Evolutionary conservation across 1,284 basidiomycete genomes (phyloP).

Genomic region (Melampsora abietis-canadensis): DNA sequence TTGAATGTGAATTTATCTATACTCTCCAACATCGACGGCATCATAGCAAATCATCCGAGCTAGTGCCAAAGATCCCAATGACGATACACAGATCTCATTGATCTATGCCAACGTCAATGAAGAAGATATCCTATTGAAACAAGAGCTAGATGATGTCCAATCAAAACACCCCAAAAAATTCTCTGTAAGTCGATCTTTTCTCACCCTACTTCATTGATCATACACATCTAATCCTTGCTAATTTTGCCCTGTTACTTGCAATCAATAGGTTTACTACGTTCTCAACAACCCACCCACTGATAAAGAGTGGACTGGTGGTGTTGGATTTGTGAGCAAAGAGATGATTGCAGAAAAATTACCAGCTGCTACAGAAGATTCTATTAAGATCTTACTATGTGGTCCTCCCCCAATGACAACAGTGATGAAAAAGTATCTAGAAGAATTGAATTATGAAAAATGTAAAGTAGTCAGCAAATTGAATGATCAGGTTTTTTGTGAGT

Average conservation of each 20-base stretch:
- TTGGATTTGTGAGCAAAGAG: conserved; percentile 90
- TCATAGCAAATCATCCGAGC: conserved; percentile 79
- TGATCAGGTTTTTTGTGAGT: conserved; percentile 42
- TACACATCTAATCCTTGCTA: too few species aligned
- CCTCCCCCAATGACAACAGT: conserved; percentile 53
- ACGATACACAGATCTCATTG: conserved; percentile 81
- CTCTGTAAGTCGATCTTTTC: conserved; percentile 58
- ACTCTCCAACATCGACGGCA: too few species aligned
- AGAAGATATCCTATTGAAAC: conserved; percentile 64
- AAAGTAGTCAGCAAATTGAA: conserved; percentile 49
- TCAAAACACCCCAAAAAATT: conserved; percentile 68
- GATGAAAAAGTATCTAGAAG: conserved; percentile 52
- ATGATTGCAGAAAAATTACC: conserved; percentile 67
- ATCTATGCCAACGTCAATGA: conserved; percentile 87
- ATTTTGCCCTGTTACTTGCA: too few species aligned
- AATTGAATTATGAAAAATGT: conserved; percentile 50
- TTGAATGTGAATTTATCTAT: not conserved
- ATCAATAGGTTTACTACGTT: conserved; percentile 64
- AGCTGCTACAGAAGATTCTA: conserved; percentile 47
- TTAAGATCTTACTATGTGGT: conserved; percentile 55
- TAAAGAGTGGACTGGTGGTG: conserved; percentile 71
- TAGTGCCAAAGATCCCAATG: conserved; percentile 75
- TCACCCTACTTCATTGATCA: too few species aligned
- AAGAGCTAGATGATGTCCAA: conserved; percentile 77
- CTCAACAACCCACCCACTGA: conserved; percentile 83